These are phyloP conservation scores for Vinca major DNA, from an alignment of 305 asterid genomes.

Conservation along the genomic window DNA sequence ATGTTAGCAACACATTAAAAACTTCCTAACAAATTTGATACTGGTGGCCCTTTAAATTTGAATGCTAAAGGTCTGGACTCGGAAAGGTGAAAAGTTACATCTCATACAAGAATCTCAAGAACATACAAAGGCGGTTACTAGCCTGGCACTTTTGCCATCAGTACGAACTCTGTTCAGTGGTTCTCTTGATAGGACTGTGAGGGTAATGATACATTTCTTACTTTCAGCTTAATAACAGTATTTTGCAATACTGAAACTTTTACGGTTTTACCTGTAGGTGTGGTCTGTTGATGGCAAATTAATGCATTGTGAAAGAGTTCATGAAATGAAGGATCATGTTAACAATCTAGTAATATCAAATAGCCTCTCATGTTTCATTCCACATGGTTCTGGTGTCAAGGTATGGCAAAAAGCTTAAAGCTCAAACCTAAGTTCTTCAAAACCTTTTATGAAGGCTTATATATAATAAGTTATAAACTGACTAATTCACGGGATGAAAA, in stretches of 20 bases:
- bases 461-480: not conserved
- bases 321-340: slow-evolving; percentile 71
- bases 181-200: slow-evolving; percentile 67
- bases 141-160: slow-evolving; percentile 48
- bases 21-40: not conserved
- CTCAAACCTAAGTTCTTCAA: not conserved
- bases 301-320: slow-evolving; percentile 52
- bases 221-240: not conserved
- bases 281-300: slow-evolving; percentile 52
- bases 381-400: slow-evolving; percentile 80
- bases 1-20: too few relatives aligned
- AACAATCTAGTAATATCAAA: slow-evolving; percentile 51
- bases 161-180: slow-evolving; percentile 62
- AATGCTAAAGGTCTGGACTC: slow-evolving; percentile 52
- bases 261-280: slow-evolving; percentile 28
- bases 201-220: slow-evolving; percentile 31
- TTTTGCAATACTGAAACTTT: not conserved
- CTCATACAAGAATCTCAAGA: slow-evolving; percentile 54
- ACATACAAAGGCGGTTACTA: slow-evolving; percentile 63
- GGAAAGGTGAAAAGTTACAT: slow-evolving; percentile 29
- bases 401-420: slow-evolving; percentile 20
- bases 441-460: not conserved
- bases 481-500: not conserved
- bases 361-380: slow-evolving; percentile 65
- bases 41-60: slow-evolving; percentile 15